Base-by-base conservation (phyloP, 768 basidiomycete species). In the Saitozyma podzolica region DNA sequence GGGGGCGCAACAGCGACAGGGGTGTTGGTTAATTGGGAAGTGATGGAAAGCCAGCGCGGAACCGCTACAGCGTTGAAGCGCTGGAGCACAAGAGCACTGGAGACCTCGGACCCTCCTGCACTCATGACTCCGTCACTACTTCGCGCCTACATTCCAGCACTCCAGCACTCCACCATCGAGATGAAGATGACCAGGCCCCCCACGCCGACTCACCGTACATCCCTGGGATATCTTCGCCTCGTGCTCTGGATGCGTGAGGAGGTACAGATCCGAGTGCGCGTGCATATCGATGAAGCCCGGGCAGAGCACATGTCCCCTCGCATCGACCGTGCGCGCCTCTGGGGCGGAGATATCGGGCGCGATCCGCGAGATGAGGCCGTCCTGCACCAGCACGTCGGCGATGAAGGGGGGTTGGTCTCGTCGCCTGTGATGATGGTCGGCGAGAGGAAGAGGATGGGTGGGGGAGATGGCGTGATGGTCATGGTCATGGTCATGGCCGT, bases 251-350 rank as follows among this genome's bases (percentile, higher is more conserved):
- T 75, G 63, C 9, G 73, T 72, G 14, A 78, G 52, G 42, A 78
- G 64, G 53, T 77, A 74, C 16, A 78, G 62, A 60, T 78, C 77
- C 3, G 66, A 69, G 58, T 78, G 77, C 9, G 77, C 77, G 63
- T 78, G 77, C 61, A 78, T 65, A 57, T 78, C 77, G 52, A 78
- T 77, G 62, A 78, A 78, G 1, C 77, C 77, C 20, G 77, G 77
- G 40, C 66, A 67, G 1, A 78, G 61, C 11, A 66, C 60, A 17
- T 56, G 62, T 19, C 75, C 75, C n/a, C 55, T 58, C 1, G 64
- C 62, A 5, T 68, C 65, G 47, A 73, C 58, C 3, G 20, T 17
- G 40, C 62, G 43, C 3, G 56, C 55, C 14, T 53, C 40, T 1
- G 49, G 17, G 16, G 55, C 16, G 37, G 6, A 1, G 54, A 63